Evolutionary conservation across 2,329 filamentous ascomycete genomes (phyloP), one percentile per base, ranked within the genome.

Genomic region (Beauveria australis): DNA sequence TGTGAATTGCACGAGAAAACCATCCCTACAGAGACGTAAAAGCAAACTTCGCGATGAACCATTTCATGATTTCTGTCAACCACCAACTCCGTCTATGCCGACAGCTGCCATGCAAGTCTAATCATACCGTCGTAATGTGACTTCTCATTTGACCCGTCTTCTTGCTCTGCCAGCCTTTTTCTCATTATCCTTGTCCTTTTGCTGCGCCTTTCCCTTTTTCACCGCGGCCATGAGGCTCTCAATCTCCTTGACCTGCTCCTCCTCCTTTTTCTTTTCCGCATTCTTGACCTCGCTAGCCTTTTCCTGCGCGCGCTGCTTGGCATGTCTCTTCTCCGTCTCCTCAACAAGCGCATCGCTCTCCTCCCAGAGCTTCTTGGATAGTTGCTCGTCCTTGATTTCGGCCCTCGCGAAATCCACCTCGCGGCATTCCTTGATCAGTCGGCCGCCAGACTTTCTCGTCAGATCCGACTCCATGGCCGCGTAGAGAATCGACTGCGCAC

Each of bases 311-410:
- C 73, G 70, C 54, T 84, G 75, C 9, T 75, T 74, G 0, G 92
- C 92, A 26, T 87, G 84, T 70, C 88, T 84, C 76, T 90, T 95
- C 74, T 97, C 92, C 16, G 88, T 83, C 67, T 82, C 82, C 72
- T 95, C 88, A 60, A 97, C 87, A 64, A 95, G 83, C 70, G 85
- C 85, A 69, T 96, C 92, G 70, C 89, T 96, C 62, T 89, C 86
- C 70, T 95, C 85, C 93, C 93, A 99, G 18, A 99, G 78, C 71
- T 87, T 84, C 81, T 95, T 92, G 62, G 91, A 92, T 33, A 89
- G 76, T 22, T 82, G 82, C 65, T 95, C 92, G 69, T 96, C 89
- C 65, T 82, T 81, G 49, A 97, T 80, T 68, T 97, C 92, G 28
- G 76, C 79, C 58, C 90, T 81, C 28, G 87, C 81, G 72, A 85